Evolutionary conservation across 805 yeast species (phyloP), one percentile per base, ranked within the genome.

Genomic region (Ascoidea asiatica): DNA sequence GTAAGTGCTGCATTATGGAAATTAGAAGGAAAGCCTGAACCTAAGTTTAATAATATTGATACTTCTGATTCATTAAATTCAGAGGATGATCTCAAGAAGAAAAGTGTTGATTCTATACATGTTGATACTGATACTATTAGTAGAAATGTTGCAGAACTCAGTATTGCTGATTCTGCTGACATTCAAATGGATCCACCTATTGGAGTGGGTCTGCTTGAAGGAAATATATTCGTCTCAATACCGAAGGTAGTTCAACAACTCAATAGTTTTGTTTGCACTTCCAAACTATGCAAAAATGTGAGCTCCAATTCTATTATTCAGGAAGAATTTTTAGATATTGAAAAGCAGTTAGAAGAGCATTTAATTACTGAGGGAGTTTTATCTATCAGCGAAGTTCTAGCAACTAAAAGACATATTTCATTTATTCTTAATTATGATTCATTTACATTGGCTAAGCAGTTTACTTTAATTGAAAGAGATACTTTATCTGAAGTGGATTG

Each of bases 401-500:
- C 67, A 20, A 56, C 61, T 8, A 72, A 69, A 4, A 64, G 72
- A 21, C 98, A 92, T 58, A 73, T 83, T 6, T 88, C 97, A 2
- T 90, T 92, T 57, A 71, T 89, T 33, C 67, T 92, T 53, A 76
- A 81, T 59, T 81, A 76, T 58, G 77, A 72, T 45, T 78, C 95
- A 1, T 62, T 66, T 45, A 64, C 73, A 0, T 62, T 92, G 23
- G 88, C 94, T 5, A 74, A 79, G 50, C 97, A 90, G 50, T 69
- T 90, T 61, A 90, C 97, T 0, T 58, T 85, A 42, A 82, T 90
- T 50, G 98, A 92, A 59, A 69, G 79, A 44, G 97, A 92, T 59
- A 73, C 88, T 39, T 61, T 89, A 19, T 71, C 76, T 43, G 95
- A 87, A 54, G 72, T 92, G 37, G 97, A 90, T 59, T 90, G 97